Conservation (phyloP, 805 yeast species). For the Maudiozyma pseudohumilis region DNA sequence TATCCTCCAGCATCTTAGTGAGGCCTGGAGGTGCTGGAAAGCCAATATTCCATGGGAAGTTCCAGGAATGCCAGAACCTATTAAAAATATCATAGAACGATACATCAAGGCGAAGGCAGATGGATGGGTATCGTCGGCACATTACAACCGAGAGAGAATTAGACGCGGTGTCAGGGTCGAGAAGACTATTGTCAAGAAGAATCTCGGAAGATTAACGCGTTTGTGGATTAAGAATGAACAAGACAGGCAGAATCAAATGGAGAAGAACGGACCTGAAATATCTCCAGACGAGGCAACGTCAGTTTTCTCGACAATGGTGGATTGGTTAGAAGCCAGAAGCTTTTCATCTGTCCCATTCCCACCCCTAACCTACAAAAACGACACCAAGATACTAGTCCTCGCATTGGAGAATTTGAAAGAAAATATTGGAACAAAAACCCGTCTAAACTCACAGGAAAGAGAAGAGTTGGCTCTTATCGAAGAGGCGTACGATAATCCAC, state of each 20-base stretch:
- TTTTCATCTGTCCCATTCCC: conserved; percentile 91
- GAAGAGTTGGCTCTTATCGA: conserved; percentile 91
- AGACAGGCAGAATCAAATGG: conserved; percentile 70
- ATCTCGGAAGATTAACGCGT: conserved; percentile 82
- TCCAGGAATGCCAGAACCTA: conserved; percentile 89
- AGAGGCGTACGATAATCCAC: conserved; percentile 95
- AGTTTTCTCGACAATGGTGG: conserved; percentile 76
- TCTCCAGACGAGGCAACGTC: conserved; percentile 82
- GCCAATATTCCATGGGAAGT: conserved; percentile 98
- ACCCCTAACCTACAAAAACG: conserved; percentile 83
- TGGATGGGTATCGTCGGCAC: conserved; percentile 92
- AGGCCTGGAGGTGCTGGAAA: conserved; percentile 99
- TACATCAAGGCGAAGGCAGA: conserved; percentile 94
- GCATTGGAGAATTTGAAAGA: conserved; percentile 87
- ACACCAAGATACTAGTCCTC: conserved; percentile 76
- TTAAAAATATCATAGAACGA: conserved; percentile 75
- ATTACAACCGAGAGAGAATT: conserved; percentile 81
- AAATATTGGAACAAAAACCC: conserved; percentile 59
- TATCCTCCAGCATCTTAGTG: conserved; percentile 85
- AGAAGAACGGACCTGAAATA: conserved; percentile 79
- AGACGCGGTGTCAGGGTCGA: conserved; percentile 87
- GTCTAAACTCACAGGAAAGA: conserved; percentile 77
- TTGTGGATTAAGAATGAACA: conserved; percentile 91
- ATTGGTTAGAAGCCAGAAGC: conserved; percentile 78
- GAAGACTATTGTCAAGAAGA: conserved; percentile 88